These are phyloP conservation scores for Chlorencoelia australis DNA, from an alignment of 2,329 filamentous ascomycete species.

Conservation along the genomic window DNA sequence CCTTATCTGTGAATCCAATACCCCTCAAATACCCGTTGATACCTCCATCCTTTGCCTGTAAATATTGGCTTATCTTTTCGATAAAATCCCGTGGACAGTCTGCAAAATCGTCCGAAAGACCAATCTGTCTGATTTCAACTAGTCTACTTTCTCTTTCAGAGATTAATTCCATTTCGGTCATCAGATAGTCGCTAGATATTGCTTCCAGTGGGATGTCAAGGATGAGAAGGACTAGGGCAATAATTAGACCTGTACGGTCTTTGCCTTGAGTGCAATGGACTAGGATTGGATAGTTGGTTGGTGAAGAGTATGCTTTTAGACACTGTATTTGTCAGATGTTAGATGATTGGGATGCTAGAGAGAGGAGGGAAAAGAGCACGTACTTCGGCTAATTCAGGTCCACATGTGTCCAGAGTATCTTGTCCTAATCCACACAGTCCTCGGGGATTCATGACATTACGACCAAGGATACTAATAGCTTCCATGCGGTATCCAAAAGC, in stretches of 20 bases:
- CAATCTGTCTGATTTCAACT: constrained; percentile 58
- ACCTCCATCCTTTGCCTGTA: constrained; percentile 55
- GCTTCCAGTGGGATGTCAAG: constrained; percentile 46
- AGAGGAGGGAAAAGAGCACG: constrained; percentile 3
- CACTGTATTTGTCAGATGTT: no score
- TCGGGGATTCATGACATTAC: constrained; percentile 59
- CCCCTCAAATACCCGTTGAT: constrained; percentile 52
- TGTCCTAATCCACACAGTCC: constrained; percentile 62
- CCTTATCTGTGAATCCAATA: constrained; percentile 45
- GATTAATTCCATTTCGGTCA: constrained; percentile 52
- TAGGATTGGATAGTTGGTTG: constrained; percentile 50
- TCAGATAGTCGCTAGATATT: constrained; percentile 62
- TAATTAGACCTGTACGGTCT: constrained; percentile 67
- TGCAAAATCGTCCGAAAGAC: constrained; percentile 64
- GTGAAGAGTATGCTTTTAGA: constrained; percentile 38
- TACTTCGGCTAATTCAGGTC: constrained; percentile 45
- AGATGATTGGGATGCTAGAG: constrained; percentile 1
- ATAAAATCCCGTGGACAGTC: constrained; percentile 57
- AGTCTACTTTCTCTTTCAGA: constrained; percentile 53
- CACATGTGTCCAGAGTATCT: constrained; percentile 60
- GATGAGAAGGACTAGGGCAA: constrained; percentile 58
- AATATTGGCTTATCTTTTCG: constrained; percentile 42
- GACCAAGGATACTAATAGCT: constrained; percentile 59
- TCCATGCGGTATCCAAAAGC: constrained; percentile 55
- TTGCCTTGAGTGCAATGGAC: constrained; percentile 87